phyloP scores from a whole-genome alignment of 768 basidiomycete genomes.

The Cytidiella melzeri region DNA sequence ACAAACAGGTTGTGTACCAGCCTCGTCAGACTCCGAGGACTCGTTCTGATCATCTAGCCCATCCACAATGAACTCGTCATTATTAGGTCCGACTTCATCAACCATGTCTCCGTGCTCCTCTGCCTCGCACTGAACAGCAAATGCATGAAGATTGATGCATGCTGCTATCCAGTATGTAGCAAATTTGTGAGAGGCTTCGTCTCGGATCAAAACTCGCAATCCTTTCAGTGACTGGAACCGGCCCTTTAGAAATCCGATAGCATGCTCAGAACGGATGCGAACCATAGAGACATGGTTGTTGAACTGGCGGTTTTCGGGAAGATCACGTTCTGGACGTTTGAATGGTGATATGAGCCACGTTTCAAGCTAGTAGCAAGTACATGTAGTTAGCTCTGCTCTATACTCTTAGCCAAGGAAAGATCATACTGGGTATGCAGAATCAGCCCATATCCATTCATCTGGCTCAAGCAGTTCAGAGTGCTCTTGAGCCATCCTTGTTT shows the following conservation, averaged over 20 bases:
- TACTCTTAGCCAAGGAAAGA: background rate
- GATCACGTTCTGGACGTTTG: constrained; percentile 23
- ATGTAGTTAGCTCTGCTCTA: background rate
- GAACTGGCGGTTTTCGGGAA: constrained; percentile 29
- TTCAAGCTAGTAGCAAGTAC: constrained; percentile 11
- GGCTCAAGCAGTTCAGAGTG: constrained; percentile 20
- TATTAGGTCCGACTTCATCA: background rate
- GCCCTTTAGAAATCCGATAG: constrained; percentile 36
- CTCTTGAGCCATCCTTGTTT: constrained; percentile 17
- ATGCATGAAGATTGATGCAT: constrained; percentile 27
- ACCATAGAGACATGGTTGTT: constrained; percentile 32
- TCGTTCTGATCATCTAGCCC: too few relatives aligned
- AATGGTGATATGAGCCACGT: constrained; percentile 23
- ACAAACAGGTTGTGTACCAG: too few relatives aligned
- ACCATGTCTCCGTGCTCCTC: constrained; percentile 16
- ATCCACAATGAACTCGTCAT: constrained; percentile 23
- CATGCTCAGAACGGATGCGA: constrained; percentile 33
- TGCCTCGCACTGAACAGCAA: constrained; percentile 26
- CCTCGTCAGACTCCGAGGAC: too few relatives aligned
- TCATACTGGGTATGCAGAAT: constrained; percentile 35
- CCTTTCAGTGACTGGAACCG: constrained; percentile 30
- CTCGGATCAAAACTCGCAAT: constrained; percentile 24
- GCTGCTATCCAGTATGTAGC: constrained; percentile 18
- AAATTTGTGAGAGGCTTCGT: constrained; percentile 19
- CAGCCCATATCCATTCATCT: constrained; percentile 32